Evolutionary conservation across 345 rosid species (phyloP), one percentile per base, ranked within the genome.

Genomic region (Hevea brasiliensis): DNA sequence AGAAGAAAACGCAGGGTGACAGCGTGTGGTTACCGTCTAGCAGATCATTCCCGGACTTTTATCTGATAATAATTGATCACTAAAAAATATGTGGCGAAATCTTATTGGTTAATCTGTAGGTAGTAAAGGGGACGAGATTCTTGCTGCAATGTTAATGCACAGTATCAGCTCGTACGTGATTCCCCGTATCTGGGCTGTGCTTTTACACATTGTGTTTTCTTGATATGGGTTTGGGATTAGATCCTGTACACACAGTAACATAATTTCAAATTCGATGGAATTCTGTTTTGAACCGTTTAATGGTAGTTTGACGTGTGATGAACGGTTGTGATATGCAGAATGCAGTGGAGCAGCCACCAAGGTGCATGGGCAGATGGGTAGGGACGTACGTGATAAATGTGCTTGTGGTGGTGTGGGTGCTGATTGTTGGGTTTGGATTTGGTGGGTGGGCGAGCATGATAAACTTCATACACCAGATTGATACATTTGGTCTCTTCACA

Each of bases 371-470:
- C 3, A 65, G 89, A 80, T 95, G 99, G 99, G 87, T 85, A 0
- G 99, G 99, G 65, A 62, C 98, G 0, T 95, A 74, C 85, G 81
- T 92, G 63, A 86, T 92, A 57, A 95, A 95, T 71, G 78, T 85
- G 3, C 88, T 91, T 26, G 79, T 95, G n/a, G 96, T 92, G 7
- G 96, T 90, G 41, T 95, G 99, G 99, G 99, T 95, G 8, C 76
- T 89, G 0, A 80, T 95, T 29, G 94, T 95, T 14, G 99, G 99
- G 61, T 95, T 95, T 26, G 99, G 98, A 68, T 95, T 95, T 12
- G 98, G 99, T 64, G 99, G 99, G 7, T 92, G 99, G 99, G 98
- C 98, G 0, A 92, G 99, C 70, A 44, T 92, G 88, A 82, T 75
- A 32, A 95, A 95, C 59, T 95, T 95, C 80, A 74, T 92, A 26